Evolutionary conservation across 257 asterid species (phyloP).

Genomic region (Rhazya stricta): DNA sequence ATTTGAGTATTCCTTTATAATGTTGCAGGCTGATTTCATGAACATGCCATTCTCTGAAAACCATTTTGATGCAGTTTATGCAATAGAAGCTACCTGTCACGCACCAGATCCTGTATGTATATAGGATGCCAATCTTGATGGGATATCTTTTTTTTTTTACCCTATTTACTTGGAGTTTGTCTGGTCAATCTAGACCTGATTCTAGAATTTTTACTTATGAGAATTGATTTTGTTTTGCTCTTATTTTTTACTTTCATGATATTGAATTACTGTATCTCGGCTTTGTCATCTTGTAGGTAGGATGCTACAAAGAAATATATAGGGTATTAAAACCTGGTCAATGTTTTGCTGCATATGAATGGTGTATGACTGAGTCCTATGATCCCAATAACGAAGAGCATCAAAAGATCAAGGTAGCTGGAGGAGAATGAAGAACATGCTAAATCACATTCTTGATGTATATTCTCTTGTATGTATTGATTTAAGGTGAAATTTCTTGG

Average conservation of each 20-base stretch:
- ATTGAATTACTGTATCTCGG: not conserved
- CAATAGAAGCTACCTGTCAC: conserved; percentile 98
- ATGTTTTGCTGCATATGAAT: conserved; percentile 94
- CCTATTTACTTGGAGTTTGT: not conserved
- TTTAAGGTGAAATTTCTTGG: conserved; percentile 12
- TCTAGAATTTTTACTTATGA: not conserved
- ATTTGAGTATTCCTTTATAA: conserved; percentile 18
- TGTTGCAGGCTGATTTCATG: conserved; percentile 93
- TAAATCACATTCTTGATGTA: not conserved
- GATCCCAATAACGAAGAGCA: conserved; percentile 78
- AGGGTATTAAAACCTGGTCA: conserved; percentile 97
- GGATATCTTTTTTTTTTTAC: not conserved
- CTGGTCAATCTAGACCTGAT: not conserved
- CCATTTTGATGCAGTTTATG: conserved; percentile 86
- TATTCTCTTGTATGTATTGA: not conserved
- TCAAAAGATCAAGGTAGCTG: conserved; percentile 70
- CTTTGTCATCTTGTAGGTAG: conserved; percentile 45
- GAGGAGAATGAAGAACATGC: not conserved
- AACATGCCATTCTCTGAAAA: conserved; percentile 90
- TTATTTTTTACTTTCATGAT: not conserved
- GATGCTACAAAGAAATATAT: conserved; percentile 85
- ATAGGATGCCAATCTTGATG: not conserved
- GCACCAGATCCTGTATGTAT: conserved; percentile 88
- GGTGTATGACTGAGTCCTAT: conserved; percentile 94
- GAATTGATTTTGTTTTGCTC: not conserved